phyloP scores from a whole-genome alignment of 148 eudicot species.

The Vaccinium macrocarpon region DNA sequence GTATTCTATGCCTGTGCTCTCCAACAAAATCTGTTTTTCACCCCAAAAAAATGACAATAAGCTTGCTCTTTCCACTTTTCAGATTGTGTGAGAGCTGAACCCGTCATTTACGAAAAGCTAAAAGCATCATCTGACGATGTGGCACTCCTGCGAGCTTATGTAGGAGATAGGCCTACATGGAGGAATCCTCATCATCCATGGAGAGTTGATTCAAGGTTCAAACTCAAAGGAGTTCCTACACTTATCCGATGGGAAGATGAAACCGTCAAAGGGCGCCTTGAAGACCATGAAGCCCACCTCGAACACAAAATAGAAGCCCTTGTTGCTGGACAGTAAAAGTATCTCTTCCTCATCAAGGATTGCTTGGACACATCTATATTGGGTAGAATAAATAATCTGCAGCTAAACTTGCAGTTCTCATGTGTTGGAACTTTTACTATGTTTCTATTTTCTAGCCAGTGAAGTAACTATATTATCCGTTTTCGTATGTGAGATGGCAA shows the following conservation, averaged over 20 bases:
- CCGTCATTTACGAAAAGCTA: slow-evolving; percentile 74
- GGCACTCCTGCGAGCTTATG: slow-evolving; percentile 71
- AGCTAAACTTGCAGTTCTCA: neutral
- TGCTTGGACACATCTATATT: neutral
- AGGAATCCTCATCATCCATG: slow-evolving; percentile 78
- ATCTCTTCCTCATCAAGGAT: neutral
- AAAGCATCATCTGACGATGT: slow-evolving; percentile 54
- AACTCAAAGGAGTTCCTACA: slow-evolving; percentile 84
- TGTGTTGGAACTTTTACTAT: neutral
- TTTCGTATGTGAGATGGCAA: neutral
- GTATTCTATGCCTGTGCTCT: no score
- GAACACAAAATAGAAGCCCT: slow-evolving; percentile 58
- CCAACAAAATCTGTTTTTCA: no score
- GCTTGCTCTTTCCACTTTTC: slow-evolving; percentile 15
- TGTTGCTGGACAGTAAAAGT: slow-evolving; percentile 28
- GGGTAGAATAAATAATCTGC: slow-evolving; percentile 6
- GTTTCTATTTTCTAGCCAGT: neutral
- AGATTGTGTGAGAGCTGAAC: slow-evolving; percentile 98
- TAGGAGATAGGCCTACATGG: slow-evolving; percentile 93
- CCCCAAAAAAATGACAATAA: neutral
- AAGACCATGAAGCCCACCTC: slow-evolving; percentile 85
- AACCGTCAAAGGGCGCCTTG: slow-evolving; percentile 63
- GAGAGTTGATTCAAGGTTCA: slow-evolving; percentile 64
- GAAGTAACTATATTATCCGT: neutral
- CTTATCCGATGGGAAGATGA: slow-evolving; percentile 72